Evolutionary conservation across 495 filamentous ascomycete species (phyloP).

Genomic region (Lophium mytilinum): DNA sequence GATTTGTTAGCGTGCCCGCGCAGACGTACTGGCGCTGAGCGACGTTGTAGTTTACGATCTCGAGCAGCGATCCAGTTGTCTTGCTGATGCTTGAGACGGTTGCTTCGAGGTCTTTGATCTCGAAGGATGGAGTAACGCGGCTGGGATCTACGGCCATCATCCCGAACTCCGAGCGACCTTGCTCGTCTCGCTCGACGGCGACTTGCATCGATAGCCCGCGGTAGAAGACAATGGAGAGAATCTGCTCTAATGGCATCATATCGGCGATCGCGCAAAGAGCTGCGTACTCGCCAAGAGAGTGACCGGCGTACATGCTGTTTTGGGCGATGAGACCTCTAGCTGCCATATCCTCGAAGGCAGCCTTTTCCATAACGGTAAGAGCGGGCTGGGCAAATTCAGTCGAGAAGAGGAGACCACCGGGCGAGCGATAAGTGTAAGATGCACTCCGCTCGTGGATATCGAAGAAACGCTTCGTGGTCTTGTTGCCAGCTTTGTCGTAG

Average conservation of each 20-base stretch:
- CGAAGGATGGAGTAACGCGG: slow-evolving; percentile 24
- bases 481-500: slow-evolving; percentile 4
- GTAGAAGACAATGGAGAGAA: slow-evolving; percentile 36
- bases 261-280: slow-evolving; percentile 30
- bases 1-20: slow-evolving; percentile 32
- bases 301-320: slow-evolving; percentile 29
- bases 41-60: slow-evolving; percentile 41
- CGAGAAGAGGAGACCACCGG: slow-evolving; percentile 32
- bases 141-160: slow-evolving; percentile 39
- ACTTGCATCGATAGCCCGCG: slow-evolving; percentile 39
- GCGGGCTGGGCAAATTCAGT: slow-evolving; percentile 42
- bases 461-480: slow-evolving; percentile 9
- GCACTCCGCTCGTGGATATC: slow-evolving; percentile 21
- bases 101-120: background rate
- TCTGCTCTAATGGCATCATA: slow-evolving; percentile 26
- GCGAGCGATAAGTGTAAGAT: slow-evolving; percentile 33
- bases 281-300: slow-evolving; percentile 39
- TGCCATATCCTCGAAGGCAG: slow-evolving; percentile 31
- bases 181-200: slow-evolving; percentile 29
- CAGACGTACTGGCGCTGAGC: slow-evolving; percentile 39
- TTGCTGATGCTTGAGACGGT: slow-evolving; percentile 12
- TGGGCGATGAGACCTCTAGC: slow-evolving; percentile 21
- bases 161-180: slow-evolving; percentile 29
- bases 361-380: slow-evolving; percentile 34
- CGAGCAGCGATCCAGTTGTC: slow-evolving; percentile 27